phyloP scores from a whole-genome alignment of 257 asterid genomes.

The Fraxinus quadrangulata region DNA sequence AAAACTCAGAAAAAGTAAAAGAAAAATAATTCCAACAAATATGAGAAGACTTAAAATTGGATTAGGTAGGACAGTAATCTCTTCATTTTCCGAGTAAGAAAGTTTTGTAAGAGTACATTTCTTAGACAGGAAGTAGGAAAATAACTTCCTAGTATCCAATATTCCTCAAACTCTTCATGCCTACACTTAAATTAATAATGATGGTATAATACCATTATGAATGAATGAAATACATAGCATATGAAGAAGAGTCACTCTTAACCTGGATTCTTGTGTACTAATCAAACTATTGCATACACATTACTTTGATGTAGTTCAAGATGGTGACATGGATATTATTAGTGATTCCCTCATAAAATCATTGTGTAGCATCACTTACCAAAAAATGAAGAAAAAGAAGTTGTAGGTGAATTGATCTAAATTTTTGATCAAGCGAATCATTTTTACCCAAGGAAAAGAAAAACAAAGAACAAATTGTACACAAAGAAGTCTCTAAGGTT shows the following conservation, averaged over 20 bases:
- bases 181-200: neutral
- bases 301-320: slow-evolving; percentile 19
- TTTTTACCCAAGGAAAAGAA: neutral
- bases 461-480: slow-evolving; percentile 8
- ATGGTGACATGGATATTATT: slow-evolving; percentile 6
- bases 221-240: neutral
- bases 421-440: neutral
- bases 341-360: neutral
- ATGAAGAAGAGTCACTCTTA: neutral
- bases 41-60: too few relatives aligned
- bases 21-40: too few relatives aligned
- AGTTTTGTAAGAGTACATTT: neutral
- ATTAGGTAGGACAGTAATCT: too few relatives aligned
- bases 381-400: neutral
- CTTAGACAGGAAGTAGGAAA: neutral
- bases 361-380: slow-evolving; percentile 1
- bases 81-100: too few relatives aligned
- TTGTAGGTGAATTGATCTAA: slow-evolving; percentile 7
- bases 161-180: neutral
- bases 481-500: slow-evolving; percentile 6
- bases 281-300: slow-evolving; percentile 14
- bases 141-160: too few relatives aligned
- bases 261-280: neutral
- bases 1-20: too few relatives aligned
- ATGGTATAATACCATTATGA: neutral